Percentiles rank a stretch among this genome's conserved stretches.
Evolutionary conservation across 148 eudicot genomes (phyloP).

Genomic region (Gaultheria prostrata): DNA sequence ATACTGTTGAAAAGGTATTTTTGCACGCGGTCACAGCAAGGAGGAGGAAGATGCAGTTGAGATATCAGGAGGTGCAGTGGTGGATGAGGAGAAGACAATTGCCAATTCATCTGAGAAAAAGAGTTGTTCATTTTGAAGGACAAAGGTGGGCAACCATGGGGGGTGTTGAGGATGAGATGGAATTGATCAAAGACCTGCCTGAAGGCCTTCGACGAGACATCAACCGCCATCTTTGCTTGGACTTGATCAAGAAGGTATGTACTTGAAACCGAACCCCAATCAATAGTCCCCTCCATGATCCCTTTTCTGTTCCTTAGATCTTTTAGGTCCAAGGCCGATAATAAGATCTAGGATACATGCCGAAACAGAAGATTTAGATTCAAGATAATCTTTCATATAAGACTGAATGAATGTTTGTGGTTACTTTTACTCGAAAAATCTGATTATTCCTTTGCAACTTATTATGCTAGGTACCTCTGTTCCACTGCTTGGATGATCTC

Average conservation of each 20-base stretch:
- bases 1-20: slow-evolving; percentile 24
- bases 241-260: slow-evolving; percentile 36
- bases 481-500: slow-evolving; percentile 40
- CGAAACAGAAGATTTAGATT: not conserved
- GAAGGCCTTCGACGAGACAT: slow-evolving; percentile 48
- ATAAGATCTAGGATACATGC: too few species aligned
- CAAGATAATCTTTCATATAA: not conserved
- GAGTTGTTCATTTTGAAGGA: slow-evolving; percentile 34
- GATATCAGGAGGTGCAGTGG: slow-evolving; percentile 40
- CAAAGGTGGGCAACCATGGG: slow-evolving; percentile 36
- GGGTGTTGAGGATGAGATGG: slow-evolving; percentile 38
- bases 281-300: not conserved
- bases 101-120: slow-evolving; percentile 29
- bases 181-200: slow-evolving; percentile 34
- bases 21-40: slow-evolving; percentile 33
- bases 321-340: not conserved
- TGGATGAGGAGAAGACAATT: slow-evolving; percentile 46
- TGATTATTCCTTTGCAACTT: not conserved
- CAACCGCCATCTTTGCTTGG: slow-evolving; percentile 41
- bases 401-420: not conserved
- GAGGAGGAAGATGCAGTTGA: slow-evolving; percentile 29
- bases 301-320: not conserved
- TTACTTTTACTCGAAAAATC: not conserved
- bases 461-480: slow-evolving; percentile 35
- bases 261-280: not conserved